Evolutionary conservation across 1,139 yeast species (phyloP).

Genomic region (Diutina pseudorugosa): DNA sequence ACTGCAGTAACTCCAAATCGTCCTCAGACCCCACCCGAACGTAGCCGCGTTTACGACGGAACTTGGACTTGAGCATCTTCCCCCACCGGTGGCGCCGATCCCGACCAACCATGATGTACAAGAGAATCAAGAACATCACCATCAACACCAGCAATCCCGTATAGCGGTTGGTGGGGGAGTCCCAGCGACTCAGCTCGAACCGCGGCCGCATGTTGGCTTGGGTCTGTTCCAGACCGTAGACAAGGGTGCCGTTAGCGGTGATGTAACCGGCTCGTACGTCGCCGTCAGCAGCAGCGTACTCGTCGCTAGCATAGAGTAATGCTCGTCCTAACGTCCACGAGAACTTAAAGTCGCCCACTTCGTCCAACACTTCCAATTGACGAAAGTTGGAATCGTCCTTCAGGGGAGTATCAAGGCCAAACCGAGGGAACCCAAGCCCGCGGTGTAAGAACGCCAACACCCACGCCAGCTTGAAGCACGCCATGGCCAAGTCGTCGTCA

Average conservation of each 20-base stretch:
- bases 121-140: not conserved
- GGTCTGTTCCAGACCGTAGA: not conserved
- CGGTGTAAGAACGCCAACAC: conserved; percentile 56
- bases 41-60: not conserved
- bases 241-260: not conserved
- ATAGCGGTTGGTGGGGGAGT: not conserved
- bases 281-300: conserved; percentile 13
- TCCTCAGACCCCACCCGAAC: not conserved
- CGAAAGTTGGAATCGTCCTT: conserved; percentile 20
- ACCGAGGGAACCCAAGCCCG: conserved; percentile 61
- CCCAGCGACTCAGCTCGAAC: conserved; percentile 1
- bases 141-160: not conserved
- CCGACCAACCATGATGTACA: not conserved
- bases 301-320: conserved; percentile 44
- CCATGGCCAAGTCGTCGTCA: conserved; percentile 13
- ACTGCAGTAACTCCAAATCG: not conserved
- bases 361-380: conserved; percentile 50
- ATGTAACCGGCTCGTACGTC: not conserved
- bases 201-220: not conserved
- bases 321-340: conserved; percentile 86
- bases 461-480: conserved; percentile 42
- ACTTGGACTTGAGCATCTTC: not conserved
- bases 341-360: conserved; percentile 51
- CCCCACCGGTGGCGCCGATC: not conserved
- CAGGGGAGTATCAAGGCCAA: conserved; percentile 28